Evolutionary conservation across 2,329 filamentous ascomycete species (phyloP), one percentile per base, ranked within the genome.

Genomic region (Neoscytalidium dimidiatum): DNA sequence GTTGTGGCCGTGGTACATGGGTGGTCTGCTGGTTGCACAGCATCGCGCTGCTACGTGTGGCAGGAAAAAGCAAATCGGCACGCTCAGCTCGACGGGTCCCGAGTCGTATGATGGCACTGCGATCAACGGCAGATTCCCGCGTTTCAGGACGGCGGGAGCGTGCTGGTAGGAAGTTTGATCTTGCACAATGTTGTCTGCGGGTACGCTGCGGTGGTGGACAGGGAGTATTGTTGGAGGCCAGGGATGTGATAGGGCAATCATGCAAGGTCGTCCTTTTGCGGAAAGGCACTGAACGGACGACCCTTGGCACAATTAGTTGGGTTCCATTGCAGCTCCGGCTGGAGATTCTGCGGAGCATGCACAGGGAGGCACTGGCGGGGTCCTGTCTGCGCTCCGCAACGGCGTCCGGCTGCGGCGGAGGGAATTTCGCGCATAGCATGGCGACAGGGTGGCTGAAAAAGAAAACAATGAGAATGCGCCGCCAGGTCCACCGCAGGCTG

Each of bases 251-350:
- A 53, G 61, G 49, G 41, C 61, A 26, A 26, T 17, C 9, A 33
- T 64, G 61, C 51, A 64, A 64, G 61, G 61, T 43, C 61, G 33
- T 64, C 21, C 61, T 44, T 38, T 64, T 53, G 61, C 31, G 61
- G 38, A 14, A 11, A n/a, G 8, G 41, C 26, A 35, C 48, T 56
- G 48, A 31, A 56, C 61, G 28, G 23, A 56, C 49, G 41, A 26
- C 28, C 13, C 49, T 53, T 56, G 61, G 48, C 48, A 26, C 61
- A 44, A 41, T 28, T 17, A 48, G 56, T 56, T 64, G 61, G 61
- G 61, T 64, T 41, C 61, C 61, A 64, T 53, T 64, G 61, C 61
- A 63, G 60, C 35, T 23, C 35, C 8, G 33, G n/a, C 29, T 43
- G 14, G 38, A 52, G 31, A 43, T 52, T 43, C 61, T 52, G 61